Conservation (phyloP, 2,329 filamentous ascomycete genomes). For the Periconia sp. region DNA sequence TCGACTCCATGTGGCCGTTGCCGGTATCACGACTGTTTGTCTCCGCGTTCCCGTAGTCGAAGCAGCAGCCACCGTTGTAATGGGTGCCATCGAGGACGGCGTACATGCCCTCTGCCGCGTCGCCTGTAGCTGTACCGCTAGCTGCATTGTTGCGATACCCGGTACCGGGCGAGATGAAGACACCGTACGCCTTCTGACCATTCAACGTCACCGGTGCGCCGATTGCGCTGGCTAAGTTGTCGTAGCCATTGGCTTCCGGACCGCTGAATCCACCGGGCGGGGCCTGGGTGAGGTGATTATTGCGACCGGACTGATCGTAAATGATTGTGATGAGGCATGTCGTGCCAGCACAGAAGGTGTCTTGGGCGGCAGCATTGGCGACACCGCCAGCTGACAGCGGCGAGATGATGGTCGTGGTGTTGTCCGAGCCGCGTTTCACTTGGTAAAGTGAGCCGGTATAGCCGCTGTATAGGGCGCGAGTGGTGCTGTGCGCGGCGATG, state of each 20-base stretch:
- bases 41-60: slow-evolving; percentile 53
- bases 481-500: slow-evolving; percentile 69
- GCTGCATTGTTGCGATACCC: slow-evolving; percentile 67
- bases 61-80: slow-evolving; percentile 63
- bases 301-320: slow-evolving; percentile 69
- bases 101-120: slow-evolving; percentile 66
- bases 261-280: slow-evolving; percentile 64
- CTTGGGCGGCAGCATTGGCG: slow-evolving; percentile 66
- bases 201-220: slow-evolving; percentile 67
- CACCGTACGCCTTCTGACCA: slow-evolving; percentile 67
- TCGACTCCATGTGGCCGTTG: slow-evolving; percentile 71
- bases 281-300: slow-evolving; percentile 69
- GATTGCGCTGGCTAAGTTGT: slow-evolving; percentile 64
- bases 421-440: slow-evolving; percentile 62
- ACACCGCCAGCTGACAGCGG: slow-evolving; percentile 65
- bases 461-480: slow-evolving; percentile 64
- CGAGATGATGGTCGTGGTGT: slow-evolving; percentile 54
- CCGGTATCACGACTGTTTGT: slow-evolving; percentile 55
- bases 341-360: slow-evolving; percentile 65
- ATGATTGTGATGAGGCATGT: slow-evolving; percentile 69
- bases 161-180: slow-evolving; percentile 66
- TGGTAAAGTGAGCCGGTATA: slow-evolving; percentile 65
- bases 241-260: slow-evolving; percentile 62
- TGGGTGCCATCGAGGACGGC: slow-evolving; percentile 66
- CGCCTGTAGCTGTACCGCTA: slow-evolving; percentile 60